Conservation (phyloP, 257 asterid species). For the Capsicum chinense region DNA sequence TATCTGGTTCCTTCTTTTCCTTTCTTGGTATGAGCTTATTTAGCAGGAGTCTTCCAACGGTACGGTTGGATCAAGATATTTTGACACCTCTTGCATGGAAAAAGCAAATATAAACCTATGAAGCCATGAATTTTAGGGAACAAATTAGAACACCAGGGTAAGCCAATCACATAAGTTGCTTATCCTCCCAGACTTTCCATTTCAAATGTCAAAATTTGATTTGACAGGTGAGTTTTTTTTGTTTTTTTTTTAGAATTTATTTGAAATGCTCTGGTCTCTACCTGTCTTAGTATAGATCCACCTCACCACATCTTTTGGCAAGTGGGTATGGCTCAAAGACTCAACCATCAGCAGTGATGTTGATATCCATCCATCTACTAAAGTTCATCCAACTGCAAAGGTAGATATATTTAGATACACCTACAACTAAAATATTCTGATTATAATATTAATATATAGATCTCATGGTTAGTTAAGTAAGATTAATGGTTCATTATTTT, state of each 20-base stretch:
- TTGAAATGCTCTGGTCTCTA: slow-evolving; percentile 76
- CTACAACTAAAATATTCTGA: neutral
- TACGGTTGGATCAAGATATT: slow-evolving; percentile 91
- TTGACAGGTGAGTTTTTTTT: neutral
- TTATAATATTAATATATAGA: slow-evolving; percentile 4
- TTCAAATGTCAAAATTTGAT: slow-evolving; percentile 13
- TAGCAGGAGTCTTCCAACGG: slow-evolving; percentile 79
- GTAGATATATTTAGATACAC: slow-evolving; percentile 37
- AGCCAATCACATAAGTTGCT: slow-evolving; percentile 30
- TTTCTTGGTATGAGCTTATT: slow-evolving; percentile 37
- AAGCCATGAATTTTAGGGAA: slow-evolving; percentile 88
- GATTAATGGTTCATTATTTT: neutral
- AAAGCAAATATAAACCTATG: slow-evolving; percentile 79
- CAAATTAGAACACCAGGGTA: slow-evolving; percentile 95
- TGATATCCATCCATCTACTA: slow-evolving; percentile 80
- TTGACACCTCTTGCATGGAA: slow-evolving; percentile 91
- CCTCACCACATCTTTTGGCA: slow-evolving; percentile 76
- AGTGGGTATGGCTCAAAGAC: slow-evolving; percentile 72
- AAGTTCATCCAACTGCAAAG: slow-evolving; percentile 89
- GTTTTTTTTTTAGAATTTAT: slow-evolving; percentile 62
- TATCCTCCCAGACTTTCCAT: slow-evolving; percentile 18
- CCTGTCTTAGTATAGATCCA: slow-evolving; percentile 68
- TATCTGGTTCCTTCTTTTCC: neutral
- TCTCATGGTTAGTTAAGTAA: slow-evolving; percentile 13
- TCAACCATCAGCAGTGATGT: slow-evolving; percentile 65